Evolutionary conservation across 75 land plant species (phyloP), one percentile per base, ranked within the genome.

Genomic region (Sequoia sempervirens): DNA sequence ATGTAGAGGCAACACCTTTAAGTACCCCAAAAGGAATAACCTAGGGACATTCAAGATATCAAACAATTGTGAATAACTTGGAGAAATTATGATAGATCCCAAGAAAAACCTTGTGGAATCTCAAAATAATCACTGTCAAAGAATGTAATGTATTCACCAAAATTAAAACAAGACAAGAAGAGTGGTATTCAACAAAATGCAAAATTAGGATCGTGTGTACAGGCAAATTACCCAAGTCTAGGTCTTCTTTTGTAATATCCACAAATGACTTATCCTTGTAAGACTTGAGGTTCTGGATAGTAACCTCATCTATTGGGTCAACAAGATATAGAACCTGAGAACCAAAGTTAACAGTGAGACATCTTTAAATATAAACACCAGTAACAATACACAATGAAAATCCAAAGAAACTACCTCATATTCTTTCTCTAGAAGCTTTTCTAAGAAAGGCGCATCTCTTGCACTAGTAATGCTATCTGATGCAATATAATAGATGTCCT

Each of bases 221-320:
- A 32, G 69, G 13, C 13, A 58, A 80, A 89, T 85, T 74, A 97
- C 98, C 99, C 36, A 97, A 88, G 83, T 97, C 97, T 72, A 97
- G 78, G 72, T 96, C 97, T 86, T 97, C 99, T 86, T 94, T 97
- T 92, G 96, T 97, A 75, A 97, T 94, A 84, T 97, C 99, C 41
- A 96, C 93, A 87, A 97, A 97, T 54, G 94, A 86, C 85, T 96
- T 96, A 37, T 96, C 99, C 85, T 96, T 93, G 89, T 94, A 97
- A 76, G 91, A 88, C 81, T 96, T 91, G 61, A 97, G 87, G 83
- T 90, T 95, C 45, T 90, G 91, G 37, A 95, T 82, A 37, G 96
- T 93, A 53, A 97, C 89, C 82, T 97, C 99, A 87, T 97, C 99
- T 83, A 97, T 92, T 13, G 99, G 98, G 82, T 97, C 99, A 76